Conservation (phyloP, 192 early-diverging fungal genomes). For the Umbelopsis ramanniana region DNA sequence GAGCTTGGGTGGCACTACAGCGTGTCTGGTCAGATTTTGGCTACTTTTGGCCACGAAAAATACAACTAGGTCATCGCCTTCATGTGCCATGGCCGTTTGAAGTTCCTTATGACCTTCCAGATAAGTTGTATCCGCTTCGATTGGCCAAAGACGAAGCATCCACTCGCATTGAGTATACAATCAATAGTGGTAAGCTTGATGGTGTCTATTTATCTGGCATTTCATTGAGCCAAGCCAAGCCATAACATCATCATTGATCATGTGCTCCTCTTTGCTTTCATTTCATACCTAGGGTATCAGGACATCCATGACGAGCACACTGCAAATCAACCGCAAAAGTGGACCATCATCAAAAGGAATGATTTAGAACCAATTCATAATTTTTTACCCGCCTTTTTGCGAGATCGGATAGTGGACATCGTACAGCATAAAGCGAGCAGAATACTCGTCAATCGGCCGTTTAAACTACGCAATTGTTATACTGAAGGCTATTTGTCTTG, state of each 20-base stretch:
- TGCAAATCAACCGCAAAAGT: not conserved
- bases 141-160: constrained; percentile 28
- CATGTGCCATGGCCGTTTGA: constrained; percentile 29
- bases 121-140: constrained; percentile 16
- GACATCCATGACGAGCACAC: not conserved
- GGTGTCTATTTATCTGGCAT: too few species aligned
- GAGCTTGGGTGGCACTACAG: constrained; percentile 12
- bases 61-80: constrained; percentile 18
- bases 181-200: not conserved
- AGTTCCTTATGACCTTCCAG: not conserved
- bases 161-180: constrained; percentile 6
- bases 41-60: constrained; percentile 21
- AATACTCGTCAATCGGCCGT: constrained; percentile 8
- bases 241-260: not conserved
- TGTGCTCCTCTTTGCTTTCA: not conserved
- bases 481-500: constrained; percentile 21
- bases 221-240: not conserved
- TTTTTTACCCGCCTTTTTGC: constrained; percentile 13
- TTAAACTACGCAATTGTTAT: constrained; percentile 19
- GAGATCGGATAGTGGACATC: constrained; percentile 14
- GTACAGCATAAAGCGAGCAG: constrained; percentile 7
- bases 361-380: constrained; percentile 32
- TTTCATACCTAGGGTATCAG: not conserved
- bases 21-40: constrained; percentile 20
- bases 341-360: constrained; percentile 32